phyloP scores from a whole-genome alignment of 371 early-diverging fungal genomes.

The Fennellomyces sp. region DNA sequence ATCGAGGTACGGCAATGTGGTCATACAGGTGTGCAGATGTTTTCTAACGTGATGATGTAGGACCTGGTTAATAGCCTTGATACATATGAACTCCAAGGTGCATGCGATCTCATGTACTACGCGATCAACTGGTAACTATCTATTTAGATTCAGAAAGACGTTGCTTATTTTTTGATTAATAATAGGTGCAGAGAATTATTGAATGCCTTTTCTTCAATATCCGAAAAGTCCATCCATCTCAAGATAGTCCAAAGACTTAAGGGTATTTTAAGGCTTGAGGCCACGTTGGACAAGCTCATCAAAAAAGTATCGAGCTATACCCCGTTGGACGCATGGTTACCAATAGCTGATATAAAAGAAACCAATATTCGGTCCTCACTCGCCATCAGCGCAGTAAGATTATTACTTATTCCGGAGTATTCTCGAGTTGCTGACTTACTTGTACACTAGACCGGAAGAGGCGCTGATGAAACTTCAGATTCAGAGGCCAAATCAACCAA shows the following conservation, averaged over 20 bases:
- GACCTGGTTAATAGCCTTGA: constrained; percentile 13
- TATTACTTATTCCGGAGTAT: no score
- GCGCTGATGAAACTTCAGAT: constrained; percentile 10
- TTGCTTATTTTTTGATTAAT: no score
- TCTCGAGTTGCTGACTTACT: background rate
- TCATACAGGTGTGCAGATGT: background rate
- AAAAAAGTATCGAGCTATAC: constrained; percentile 37
- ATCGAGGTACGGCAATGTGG: constrained; percentile 28
- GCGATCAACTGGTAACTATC: constrained; percentile 61
- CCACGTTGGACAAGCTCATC: constrained; percentile 38
- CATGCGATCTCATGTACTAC: constrained; percentile 56
- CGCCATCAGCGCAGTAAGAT: constrained; percentile 1
- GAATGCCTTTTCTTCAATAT: constrained; percentile 65
- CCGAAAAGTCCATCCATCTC: constrained; percentile 35
- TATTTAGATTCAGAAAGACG: background rate
- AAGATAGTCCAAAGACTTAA: constrained; percentile 29
- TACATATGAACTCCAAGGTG: constrained; percentile 28
- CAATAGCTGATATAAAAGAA: constrained; percentile 1
- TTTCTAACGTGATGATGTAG: background rate
- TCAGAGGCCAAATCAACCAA: constrained; percentile 4
- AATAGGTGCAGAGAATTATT: constrained; percentile 76
- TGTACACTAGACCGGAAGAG: background rate
- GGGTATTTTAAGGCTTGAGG: constrained; percentile 45
- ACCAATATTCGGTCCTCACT: background rate
- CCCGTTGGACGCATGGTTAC: constrained; percentile 36